A percentile compares a stretch with the other conserved stretches of the same genome.
These are phyloP conservation scores for Trichoderma asperelloides DNA, from an alignment of 495 filamentous ascomycete species.

Conservation along the genomic window DNA sequence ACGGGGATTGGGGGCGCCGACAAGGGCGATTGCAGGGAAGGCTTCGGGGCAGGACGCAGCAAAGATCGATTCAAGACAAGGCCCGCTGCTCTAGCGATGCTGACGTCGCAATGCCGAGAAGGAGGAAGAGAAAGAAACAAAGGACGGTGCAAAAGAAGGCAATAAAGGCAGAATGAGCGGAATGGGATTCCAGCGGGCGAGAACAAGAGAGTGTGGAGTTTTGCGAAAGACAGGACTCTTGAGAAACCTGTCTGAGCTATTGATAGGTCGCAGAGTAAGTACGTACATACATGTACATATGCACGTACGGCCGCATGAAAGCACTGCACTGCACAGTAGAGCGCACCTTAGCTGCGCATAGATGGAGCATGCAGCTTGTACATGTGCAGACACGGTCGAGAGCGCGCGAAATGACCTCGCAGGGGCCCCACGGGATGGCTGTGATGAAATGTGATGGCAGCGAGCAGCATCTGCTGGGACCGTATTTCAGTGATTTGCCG, in stretches of 20 bases:
- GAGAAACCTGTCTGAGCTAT: too few relatives aligned
- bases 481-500: too few relatives aligned
- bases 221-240: too few relatives aligned
- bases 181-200: too few relatives aligned
- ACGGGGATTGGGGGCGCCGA: background rate
- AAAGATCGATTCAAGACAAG: conserved; percentile 2
- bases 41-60: background rate
- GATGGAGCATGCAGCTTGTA: too few relatives aligned
- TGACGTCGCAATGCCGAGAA: background rate
- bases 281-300: background rate
- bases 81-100: background rate
- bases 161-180: background rate
- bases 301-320: background rate
- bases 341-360: too few relatives aligned
- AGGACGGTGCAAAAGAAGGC: background rate
- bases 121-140: background rate
- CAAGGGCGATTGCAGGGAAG: conserved; percentile 6
- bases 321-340: too few relatives aligned
- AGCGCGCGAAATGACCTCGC: background rate
- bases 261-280: background rate
- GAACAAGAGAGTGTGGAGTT: too few relatives aligned
- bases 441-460: background rate
- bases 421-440: background rate
- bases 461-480: too few relatives aligned
- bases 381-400: background rate